phyloP scores from a whole-genome alignment of 164 flowering plant species.

The Vitis cinerea region DNA sequence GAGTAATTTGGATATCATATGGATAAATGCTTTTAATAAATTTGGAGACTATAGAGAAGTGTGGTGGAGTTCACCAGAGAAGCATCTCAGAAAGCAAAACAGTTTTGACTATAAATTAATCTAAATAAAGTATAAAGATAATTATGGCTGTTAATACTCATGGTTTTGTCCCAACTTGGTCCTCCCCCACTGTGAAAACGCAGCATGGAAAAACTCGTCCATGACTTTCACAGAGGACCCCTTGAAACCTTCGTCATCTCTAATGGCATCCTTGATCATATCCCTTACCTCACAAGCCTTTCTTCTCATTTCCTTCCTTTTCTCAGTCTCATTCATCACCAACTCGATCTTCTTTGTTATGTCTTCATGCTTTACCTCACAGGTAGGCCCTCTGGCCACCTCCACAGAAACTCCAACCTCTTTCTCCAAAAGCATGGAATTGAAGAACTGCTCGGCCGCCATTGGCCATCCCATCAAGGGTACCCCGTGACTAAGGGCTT shows the following conservation, averaged over 20 bases:
- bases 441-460: constrained; percentile 56
- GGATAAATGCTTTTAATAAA: too few relatives aligned
- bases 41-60: too few relatives aligned
- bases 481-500: constrained; percentile 44
- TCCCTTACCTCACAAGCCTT: constrained; percentile 31
- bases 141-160: neutral
- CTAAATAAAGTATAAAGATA: too few relatives aligned
- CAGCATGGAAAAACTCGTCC: constrained; percentile 23
- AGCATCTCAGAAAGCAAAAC: too few relatives aligned
- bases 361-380: constrained; percentile 38
- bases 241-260: constrained; percentile 24
- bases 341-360: constrained; percentile 31
- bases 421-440: constrained; percentile 38
- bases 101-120: too few relatives aligned
- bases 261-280: constrained; percentile 32
- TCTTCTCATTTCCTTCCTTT: constrained; percentile 34
- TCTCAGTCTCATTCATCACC: constrained; percentile 41
- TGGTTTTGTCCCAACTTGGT: neutral
- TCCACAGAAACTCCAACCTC: constrained; percentile 54
- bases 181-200: constrained; percentile 1
- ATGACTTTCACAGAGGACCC: constrained; percentile 27
- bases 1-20: too few relatives aligned
- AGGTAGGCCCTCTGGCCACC: constrained; percentile 46
- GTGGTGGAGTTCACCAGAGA: too few relatives aligned
- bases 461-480: constrained; percentile 56